Evolutionary conservation across 805 yeast species (phyloP).

Genomic region (Metschnikowia chrysomelidarum): DNA sequence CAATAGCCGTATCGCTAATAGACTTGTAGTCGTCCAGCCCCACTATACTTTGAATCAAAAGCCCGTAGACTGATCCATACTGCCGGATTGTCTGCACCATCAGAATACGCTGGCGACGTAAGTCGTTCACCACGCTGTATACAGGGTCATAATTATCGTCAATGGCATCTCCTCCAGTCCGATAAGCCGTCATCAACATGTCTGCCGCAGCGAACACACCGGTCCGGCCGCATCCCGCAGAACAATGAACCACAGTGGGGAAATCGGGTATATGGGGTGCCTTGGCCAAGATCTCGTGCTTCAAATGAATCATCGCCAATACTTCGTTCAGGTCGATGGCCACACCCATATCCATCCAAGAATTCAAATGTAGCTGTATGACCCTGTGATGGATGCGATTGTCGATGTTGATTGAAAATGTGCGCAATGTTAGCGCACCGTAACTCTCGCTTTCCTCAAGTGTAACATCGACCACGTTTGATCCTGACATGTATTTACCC

Average conservation of each 20-base stretch:
- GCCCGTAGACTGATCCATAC: slow-evolving; percentile 50
- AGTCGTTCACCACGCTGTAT: slow-evolving; percentile 44
- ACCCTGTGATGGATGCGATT: slow-evolving; percentile 39
- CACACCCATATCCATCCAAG: slow-evolving; percentile 85
- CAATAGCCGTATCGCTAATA: slow-evolving; percentile 8
- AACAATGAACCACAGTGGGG: slow-evolving; percentile 65
- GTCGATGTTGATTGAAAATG: slow-evolving; percentile 16
- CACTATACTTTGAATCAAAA: slow-evolving; percentile 8
- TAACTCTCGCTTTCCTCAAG: slow-evolving; percentile 22
- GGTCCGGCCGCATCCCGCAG: slow-evolving; percentile 97
- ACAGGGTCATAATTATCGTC: slow-evolving; percentile 38
- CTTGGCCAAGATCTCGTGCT: slow-evolving; percentile 18
- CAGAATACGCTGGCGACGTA: slow-evolving; percentile 51
- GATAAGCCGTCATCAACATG: slow-evolving; percentile 43
- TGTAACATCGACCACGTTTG: slow-evolving; percentile 24
- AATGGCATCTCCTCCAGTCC: slow-evolving; percentile 6
- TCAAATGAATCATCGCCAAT: slow-evolving; percentile 42
- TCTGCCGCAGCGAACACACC: slow-evolving; percentile 76
- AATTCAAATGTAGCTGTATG: slow-evolving; percentile 69
- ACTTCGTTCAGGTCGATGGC: slow-evolving; percentile 56
- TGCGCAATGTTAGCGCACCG: slow-evolving; percentile 17
- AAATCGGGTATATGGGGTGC: slow-evolving; percentile 7
- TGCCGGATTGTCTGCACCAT: slow-evolving; percentile 61
- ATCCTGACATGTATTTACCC: slow-evolving; percentile 45
- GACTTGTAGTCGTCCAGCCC: slow-evolving; percentile 5